Conservation (phyloP, 306 rosid species). For the Hippophae rhamnoides region DNA sequence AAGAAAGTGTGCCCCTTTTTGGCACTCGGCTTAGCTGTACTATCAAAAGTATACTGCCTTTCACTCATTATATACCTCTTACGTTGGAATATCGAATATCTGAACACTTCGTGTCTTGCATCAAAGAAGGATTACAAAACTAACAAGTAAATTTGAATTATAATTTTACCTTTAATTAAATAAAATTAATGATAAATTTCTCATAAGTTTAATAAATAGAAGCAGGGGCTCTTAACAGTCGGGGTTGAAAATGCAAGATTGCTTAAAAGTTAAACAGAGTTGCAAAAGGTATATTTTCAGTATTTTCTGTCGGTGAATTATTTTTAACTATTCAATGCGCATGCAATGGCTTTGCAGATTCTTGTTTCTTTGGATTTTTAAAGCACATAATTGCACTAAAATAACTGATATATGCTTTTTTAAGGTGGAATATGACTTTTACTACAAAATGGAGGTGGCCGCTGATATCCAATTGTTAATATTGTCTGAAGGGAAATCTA, state of each 20-base stretch:
- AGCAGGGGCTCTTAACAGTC: constrained; percentile 63
- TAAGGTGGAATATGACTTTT: constrained; percentile 90
- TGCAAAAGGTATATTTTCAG: constrained; percentile 42
- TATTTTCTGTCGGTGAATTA: too few relatives aligned
- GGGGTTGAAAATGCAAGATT: constrained; percentile 76
- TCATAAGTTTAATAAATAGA: constrained; percentile 3
- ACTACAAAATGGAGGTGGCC: constrained; percentile 64
- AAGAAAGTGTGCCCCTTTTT: constrained; percentile 53
- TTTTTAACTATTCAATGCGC: too few relatives aligned
- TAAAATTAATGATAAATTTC: neutral
- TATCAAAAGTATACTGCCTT: constrained; percentile 58
- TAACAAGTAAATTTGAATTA: constrained; percentile 36
- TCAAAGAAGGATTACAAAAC: constrained; percentile 76
- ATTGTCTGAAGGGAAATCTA: constrained; percentile 78
- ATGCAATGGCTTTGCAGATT: neutral
- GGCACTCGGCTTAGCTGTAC: constrained; percentile 43
- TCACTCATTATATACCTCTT: constrained; percentile 53
- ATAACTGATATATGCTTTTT: constrained; percentile 5
- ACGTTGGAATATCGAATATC: constrained; percentile 46
- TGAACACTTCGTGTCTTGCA: constrained; percentile 59
- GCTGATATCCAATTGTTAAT: constrained; percentile 70
- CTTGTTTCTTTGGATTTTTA: neutral
- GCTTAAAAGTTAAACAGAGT: constrained; percentile 51
- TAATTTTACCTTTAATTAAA: too few relatives aligned
- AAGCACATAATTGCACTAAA: neutral